Evolutionary conservation across 2,329 filamentous ascomycete species (phyloP).

Genomic region (Aureobasidium vineae): DNA sequence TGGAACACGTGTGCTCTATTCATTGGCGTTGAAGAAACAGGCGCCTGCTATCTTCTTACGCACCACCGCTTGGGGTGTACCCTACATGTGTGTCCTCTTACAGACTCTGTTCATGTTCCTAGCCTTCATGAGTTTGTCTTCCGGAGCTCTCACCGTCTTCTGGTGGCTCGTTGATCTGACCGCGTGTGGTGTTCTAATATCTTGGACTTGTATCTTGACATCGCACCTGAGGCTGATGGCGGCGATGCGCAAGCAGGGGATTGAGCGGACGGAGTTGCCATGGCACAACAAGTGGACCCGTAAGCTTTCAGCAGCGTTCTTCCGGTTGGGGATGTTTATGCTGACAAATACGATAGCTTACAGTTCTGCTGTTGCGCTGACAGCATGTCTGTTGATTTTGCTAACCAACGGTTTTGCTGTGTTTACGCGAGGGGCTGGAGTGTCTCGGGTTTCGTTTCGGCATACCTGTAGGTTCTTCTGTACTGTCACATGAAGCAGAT

Average conservation of each 20-base stretch:
- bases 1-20: conserved; percentile 69
- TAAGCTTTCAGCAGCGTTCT: no score
- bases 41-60: conserved; percentile 69
- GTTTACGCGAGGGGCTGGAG: conserved; percentile 35
- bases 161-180: conserved; percentile 50
- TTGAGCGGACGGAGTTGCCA: conserved; percentile 32
- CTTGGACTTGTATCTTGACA: conserved; percentile 33
- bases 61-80: conserved; percentile 70
- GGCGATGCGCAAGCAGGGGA: conserved; percentile 34
- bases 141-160: conserved; percentile 45
- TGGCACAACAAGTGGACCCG: conserved; percentile 32
- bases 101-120: conserved; percentile 64
- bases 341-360: no score
- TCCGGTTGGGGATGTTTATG: no score
- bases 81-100: conserved; percentile 62
- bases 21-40: conserved; percentile 67
- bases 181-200: conserved; percentile 39
- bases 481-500: no score
- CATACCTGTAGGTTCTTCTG: conserved; percentile 30
- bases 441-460: conserved; percentile 34
- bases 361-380: background rate
- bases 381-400: conserved; percentile 43
- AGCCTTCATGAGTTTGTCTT: conserved; percentile 47
- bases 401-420: conserved; percentile 36
- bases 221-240: conserved; percentile 34